Conservation (phyloP, 148 eudicot genomes). For the Camellia japonica region DNA sequence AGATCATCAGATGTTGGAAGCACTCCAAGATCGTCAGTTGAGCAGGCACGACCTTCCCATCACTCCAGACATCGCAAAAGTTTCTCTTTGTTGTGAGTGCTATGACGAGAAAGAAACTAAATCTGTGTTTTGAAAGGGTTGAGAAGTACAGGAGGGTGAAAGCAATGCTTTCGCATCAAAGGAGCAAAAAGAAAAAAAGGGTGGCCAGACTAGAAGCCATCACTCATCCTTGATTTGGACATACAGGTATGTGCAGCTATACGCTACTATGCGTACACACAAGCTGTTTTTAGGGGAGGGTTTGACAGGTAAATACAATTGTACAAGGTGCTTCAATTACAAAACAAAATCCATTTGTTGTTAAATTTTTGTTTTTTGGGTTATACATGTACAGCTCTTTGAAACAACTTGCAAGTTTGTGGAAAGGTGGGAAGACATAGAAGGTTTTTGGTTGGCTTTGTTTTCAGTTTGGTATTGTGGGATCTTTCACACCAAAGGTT, state of each 20-base stretch:
- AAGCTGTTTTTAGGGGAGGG: neutral
- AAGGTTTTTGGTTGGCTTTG: constrained; percentile 5
- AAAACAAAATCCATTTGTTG: neutral
- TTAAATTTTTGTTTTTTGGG: neutral
- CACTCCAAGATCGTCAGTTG: constrained; percentile 55
- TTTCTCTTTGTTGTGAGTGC: constrained; percentile 42
- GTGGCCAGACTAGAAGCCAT: neutral
- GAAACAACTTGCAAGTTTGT: constrained; percentile 9
- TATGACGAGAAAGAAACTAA: neutral
- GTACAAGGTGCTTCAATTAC: constrained; percentile 9
- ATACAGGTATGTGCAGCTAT: neutral
- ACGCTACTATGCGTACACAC: too few species aligned
- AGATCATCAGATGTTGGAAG: constrained; percentile 33
- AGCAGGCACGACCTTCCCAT: constrained; percentile 39
- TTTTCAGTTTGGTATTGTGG: neutral
- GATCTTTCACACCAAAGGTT: neutral
- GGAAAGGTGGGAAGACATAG: neutral
- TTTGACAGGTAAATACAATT: neutral
- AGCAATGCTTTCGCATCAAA: neutral
- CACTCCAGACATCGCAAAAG: constrained; percentile 55
- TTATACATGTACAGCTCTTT: constrained; percentile 25
- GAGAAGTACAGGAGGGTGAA: neutral
- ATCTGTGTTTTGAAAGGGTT: neutral
- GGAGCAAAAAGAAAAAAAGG: neutral
- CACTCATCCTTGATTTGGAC: neutral